phyloP scores from a whole-genome alignment of 805 yeast genomes.

The Candida germanica region DNA sequence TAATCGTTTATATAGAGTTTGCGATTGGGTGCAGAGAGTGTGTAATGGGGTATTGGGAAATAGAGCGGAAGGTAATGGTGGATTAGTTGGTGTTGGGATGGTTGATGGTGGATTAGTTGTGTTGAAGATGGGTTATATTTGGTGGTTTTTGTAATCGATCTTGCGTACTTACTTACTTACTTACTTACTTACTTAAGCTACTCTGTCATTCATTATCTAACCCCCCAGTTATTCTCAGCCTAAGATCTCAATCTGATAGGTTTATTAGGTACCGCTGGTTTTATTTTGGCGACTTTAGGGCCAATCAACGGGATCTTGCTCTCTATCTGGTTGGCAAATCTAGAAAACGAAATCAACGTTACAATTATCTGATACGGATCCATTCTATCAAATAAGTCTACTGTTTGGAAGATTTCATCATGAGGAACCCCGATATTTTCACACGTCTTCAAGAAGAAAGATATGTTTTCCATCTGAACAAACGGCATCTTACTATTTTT shows the following conservation, averaged over 20 bases:
- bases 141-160: too few relatives aligned
- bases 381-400: constrained; percentile 66
- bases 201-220: too few relatives aligned
- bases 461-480: constrained; percentile 77
- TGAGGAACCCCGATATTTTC: constrained; percentile 68
- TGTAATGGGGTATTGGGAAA: too few relatives aligned
- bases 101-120: too few relatives aligned
- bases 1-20: constrained; percentile 1
- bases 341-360: constrained; percentile 67
- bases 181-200: too few relatives aligned
- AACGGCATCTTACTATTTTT: constrained; percentile 73
- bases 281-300: constrained; percentile 44
- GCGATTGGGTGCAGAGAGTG: constrained; percentile 4
- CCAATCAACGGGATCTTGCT: constrained; percentile 28
- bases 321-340: constrained; percentile 54
- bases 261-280: constrained; percentile 54
- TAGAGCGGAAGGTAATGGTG: too few relatives aligned
- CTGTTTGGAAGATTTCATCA: constrained; percentile 77
- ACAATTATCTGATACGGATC: constrained; percentile 81
- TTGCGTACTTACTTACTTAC: too few relatives aligned
- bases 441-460: constrained; percentile 63
- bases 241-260: constrained; percentile 37
- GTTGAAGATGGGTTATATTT: too few relatives aligned
- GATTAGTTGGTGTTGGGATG: too few relatives aligned
- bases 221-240: neutral